A percentile compares a stretch with the other conserved stretches of the same genome.
Evolutionary conservation across 352 stramenopile genomes (phyloP).

Genomic region (Phytopythium montanum): DNA sequence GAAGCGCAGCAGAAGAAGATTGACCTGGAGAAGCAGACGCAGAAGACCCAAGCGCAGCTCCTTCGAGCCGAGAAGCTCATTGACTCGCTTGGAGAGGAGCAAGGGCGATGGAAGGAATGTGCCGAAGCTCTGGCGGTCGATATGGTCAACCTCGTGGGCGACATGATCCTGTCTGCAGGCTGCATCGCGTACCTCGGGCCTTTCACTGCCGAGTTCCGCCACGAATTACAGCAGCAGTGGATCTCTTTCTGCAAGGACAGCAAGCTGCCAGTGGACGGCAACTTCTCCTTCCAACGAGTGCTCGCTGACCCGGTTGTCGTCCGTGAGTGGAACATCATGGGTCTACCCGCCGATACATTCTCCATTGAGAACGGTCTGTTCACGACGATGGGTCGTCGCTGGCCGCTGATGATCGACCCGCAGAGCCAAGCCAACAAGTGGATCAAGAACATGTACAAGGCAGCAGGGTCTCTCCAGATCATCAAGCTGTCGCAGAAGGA

Average conservation of each 20-base stretch:
- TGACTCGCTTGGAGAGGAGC: conserved; percentile 87
- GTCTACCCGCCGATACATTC: conserved; percentile 90
- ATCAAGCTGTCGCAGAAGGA: conserved; percentile 93
- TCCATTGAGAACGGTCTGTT: conserved; percentile 94
- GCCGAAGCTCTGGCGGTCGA: conserved; percentile 69
- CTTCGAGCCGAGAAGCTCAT: conserved; percentile 89
- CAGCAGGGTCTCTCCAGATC: conserved; percentile 72
- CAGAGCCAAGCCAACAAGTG: conserved; percentile 94
- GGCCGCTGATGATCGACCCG: conserved; percentile 94
- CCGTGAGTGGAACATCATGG: conserved; percentile 92
- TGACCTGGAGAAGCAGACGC: conserved; percentile 87
- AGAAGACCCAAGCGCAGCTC: conserved; percentile 86
- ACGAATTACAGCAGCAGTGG: conserved; percentile 85
- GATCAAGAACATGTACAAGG: conserved; percentile 93
- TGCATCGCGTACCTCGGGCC: conserved; percentile 92
- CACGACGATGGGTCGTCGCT: conserved; percentile 86
- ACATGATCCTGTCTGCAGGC: conserved; percentile 91
- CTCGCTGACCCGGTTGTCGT: conserved; percentile 85
- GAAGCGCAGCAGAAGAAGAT: conserved; percentile 91
- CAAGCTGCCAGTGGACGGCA: conserved; percentile 76
- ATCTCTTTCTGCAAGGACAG: conserved; percentile 75
- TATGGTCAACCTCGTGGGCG: conserved; percentile 90
- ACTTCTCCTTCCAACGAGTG: conserved; percentile 84
- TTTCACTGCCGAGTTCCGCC: conserved; percentile 85
- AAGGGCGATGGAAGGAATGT: conserved; percentile 88